Base-by-base conservation (phyloP, 106 monocot genomes). In the Dioscorea alata region DNA sequence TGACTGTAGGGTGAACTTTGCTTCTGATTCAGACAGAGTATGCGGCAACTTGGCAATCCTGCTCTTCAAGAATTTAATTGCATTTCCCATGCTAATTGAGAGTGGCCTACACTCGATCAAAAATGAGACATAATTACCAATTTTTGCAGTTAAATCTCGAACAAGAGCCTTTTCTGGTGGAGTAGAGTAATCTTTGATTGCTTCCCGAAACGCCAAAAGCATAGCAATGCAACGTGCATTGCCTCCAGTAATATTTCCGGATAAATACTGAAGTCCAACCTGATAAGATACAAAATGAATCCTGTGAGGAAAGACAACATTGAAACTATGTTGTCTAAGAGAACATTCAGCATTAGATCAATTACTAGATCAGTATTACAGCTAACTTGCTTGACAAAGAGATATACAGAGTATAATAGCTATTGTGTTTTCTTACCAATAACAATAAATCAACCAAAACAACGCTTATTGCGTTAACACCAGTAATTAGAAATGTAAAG, bases 61-160 rank as follows among this genome's bases (percentile, higher is more conserved):
- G 70, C 70, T 87, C 69, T 99, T 99, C 60, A 99, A 68, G 71
- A 99, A 99, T 63, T 76, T 86, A 56, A 99, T 90, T 73, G 90
- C 97, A 78, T 96, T 99, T 65, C 97, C 97, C 97, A 99, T 92
- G 82, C 89, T 92, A 23, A 93, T 79, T 24, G 92, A 99, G 59
- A 93, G 92, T 19, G 97, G 97, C 49, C 97, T 84, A 69, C 97
- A 99, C 61, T 90, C 90, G 65, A 84, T 90, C 64, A 99, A 75
- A 79, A 87, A 99, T 68, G 97, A 99, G 4, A 99, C 90, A 72
- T 81, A 99, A n/a, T 81, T 83, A 74, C 79, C 71, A 49, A 99
- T 79, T 80, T 87, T 92, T 63, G 92, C 82, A 61, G 79, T 75
- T 66, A 99, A 77, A 82, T 99, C 92, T 72, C 86, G 89, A 78